Conservation (phyloP, 768 basidiomycete genomes). For the Lepiota venenata region DNA sequence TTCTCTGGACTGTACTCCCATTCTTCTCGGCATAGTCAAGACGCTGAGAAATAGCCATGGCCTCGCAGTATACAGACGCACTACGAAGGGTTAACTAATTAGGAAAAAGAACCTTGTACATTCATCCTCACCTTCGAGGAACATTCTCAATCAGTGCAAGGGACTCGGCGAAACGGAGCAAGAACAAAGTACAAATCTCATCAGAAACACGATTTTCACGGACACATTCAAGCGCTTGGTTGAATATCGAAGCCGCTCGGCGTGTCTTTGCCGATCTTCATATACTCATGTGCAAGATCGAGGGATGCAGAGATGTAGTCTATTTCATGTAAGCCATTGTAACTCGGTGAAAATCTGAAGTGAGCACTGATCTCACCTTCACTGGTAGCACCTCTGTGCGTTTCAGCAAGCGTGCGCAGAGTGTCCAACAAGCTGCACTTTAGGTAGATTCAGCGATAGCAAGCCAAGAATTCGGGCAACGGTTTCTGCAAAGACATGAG, state of each 20-base stretch:
- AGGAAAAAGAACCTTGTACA: background rate
- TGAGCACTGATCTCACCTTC: constrained; percentile 39
- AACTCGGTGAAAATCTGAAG: background rate
- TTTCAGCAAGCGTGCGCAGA: constrained; percentile 57
- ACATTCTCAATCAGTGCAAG: constrained; percentile 59
- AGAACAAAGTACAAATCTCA: constrained; percentile 50
- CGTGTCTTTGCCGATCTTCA: constrained; percentile 71
- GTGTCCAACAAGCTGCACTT: constrained; percentile 66
- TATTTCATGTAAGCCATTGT: constrained; percentile 21
- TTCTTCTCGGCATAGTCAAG: constrained; percentile 43
- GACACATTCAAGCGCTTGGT: constrained; percentile 45
- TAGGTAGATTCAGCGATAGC: constrained; percentile 60
- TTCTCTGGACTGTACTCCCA: constrained; percentile 49
- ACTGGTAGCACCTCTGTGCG: constrained; percentile 33
- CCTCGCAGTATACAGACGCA: constrained; percentile 57
- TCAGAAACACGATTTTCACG: constrained; percentile 43
- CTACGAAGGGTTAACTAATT: constrained; percentile 24
- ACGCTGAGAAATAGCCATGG: constrained; percentile 41
- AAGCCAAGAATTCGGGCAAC: constrained; percentile 56
- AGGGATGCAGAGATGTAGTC: constrained; percentile 63
- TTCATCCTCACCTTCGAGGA: constrained; percentile 45
- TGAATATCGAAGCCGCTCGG: constrained; percentile 65
- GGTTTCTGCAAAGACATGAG: background rate
- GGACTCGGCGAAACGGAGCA: constrained; percentile 65
- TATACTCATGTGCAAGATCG: constrained; percentile 77